Evolutionary conservation across 352 stramenopile species (phyloP).

Genomic region (Thalassiosira hispida): DNA sequence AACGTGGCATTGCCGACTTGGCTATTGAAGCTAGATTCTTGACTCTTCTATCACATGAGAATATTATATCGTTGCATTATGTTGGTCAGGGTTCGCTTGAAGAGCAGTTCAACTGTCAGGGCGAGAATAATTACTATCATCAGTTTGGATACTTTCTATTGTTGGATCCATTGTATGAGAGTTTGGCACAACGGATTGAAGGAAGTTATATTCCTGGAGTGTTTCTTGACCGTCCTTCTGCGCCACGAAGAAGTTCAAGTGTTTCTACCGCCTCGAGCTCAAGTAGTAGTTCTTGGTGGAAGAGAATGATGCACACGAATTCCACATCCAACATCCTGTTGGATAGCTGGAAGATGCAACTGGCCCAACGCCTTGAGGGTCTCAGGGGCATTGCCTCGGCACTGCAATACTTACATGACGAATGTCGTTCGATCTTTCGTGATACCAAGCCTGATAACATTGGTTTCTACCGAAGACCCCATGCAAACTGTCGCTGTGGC

Average conservation of each 20-base stretch:
- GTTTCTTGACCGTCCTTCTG: slow-evolving; percentile 8
- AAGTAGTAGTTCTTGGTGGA: slow-evolving; percentile 15
- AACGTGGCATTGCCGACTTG: slow-evolving; percentile 67
- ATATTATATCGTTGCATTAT: slow-evolving; percentile 57
- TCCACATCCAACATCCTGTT: background rate
- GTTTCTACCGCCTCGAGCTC: too few relatives aligned
- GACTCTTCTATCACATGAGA: slow-evolving; percentile 46
- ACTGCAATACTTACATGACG: slow-evolving; percentile 9
- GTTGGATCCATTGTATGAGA: slow-evolving; percentile 24
- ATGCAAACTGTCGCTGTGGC: background rate
- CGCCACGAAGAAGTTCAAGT: too few relatives aligned
- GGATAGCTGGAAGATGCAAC: background rate
- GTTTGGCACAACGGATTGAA: slow-evolving; percentile 1
- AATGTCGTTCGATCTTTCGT: background rate
- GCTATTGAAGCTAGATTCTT: slow-evolving; percentile 68
- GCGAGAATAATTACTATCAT: background rate
- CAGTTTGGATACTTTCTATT: slow-evolving; percentile 26
- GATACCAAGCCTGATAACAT: slow-evolving; percentile 58
- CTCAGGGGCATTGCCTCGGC: slow-evolving; percentile 4
- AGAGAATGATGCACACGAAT: background rate
- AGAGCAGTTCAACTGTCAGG: slow-evolving; percentile 13
- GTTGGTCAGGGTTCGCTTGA: slow-evolving; percentile 11
- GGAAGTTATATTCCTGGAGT: slow-evolving; percentile 10
- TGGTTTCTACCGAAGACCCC: slow-evolving; percentile 47
- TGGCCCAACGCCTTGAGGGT: background rate